A percentile compares a stretch with the other conserved stretches of the same genome.
These are phyloP conservation scores for Tephrocybe sp. DNA, from an alignment of 768 basidiomycete species.

Conservation along the genomic window DNA sequence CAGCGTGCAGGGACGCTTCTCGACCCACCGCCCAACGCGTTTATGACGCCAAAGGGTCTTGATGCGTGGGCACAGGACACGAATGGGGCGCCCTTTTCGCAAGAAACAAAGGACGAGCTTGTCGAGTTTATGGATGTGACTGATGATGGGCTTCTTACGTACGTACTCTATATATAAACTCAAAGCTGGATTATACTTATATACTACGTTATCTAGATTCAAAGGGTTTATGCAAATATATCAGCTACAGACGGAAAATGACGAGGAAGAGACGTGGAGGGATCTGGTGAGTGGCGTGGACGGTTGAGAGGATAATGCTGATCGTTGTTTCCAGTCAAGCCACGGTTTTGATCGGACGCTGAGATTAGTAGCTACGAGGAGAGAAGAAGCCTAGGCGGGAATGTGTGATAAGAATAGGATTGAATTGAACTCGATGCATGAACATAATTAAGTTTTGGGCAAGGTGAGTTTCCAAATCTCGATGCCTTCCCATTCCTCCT, in stretches of 20 bases:
- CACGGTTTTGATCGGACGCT: slow-evolving; percentile 76
- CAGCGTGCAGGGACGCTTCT: slow-evolving; percentile 32
- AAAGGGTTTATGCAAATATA: slow-evolving; percentile 83
- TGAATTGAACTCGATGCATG: slow-evolving; percentile 3
- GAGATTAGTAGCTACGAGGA: slow-evolving; percentile 50
- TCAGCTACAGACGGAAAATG: slow-evolving; percentile 81
- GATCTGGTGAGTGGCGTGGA: slow-evolving; percentile 54
- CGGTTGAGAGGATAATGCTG: neutral
- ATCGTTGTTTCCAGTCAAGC: slow-evolving; percentile 41
- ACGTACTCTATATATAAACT: slow-evolving; percentile 26
- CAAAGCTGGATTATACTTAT: neutral
- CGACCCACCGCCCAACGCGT: slow-evolving; percentile 53
- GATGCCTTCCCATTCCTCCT: slow-evolving; percentile 75
- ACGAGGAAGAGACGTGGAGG: slow-evolving; percentile 82
- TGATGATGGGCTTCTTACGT: slow-evolving; percentile 73
- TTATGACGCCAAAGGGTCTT: slow-evolving; percentile 55
- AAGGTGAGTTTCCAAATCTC: slow-evolving; percentile 71
- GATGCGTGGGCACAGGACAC: slow-evolving; percentile 79
- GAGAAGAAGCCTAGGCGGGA: slow-evolving; percentile 43
- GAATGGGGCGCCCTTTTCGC: slow-evolving; percentile 76
- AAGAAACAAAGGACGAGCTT: slow-evolving; percentile 77
- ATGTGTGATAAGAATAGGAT: too few relatives aligned
- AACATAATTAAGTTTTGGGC: neutral
- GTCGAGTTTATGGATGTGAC: slow-evolving; percentile 73
- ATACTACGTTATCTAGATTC: slow-evolving; percentile 46